A percentile compares a stretch with the other conserved stretches of the same genome.
Conservation (phyloP, 495 filamentous ascomycete genomes). For the Oleoguttula mirabilis region DNA sequence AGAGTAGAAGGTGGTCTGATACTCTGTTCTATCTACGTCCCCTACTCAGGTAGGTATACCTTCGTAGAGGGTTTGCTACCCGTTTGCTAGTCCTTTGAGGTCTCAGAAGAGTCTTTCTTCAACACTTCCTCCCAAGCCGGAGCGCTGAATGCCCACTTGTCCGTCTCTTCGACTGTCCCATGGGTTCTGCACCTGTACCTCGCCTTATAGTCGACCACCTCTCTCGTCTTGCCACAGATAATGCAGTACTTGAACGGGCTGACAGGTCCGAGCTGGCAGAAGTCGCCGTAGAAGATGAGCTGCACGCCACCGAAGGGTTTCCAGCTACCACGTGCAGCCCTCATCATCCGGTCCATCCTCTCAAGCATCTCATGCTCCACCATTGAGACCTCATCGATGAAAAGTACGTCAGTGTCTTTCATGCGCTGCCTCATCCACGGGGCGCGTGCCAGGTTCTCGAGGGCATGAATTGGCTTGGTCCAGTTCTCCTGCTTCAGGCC, state of each 20-base stretch:
- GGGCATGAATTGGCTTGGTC: constrained; percentile 21
- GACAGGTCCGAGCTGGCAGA: constrained; percentile 35
- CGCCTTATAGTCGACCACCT: not conserved
- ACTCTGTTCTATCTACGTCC: too few species aligned
- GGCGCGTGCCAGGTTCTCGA: constrained; percentile 33
- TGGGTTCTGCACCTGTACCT: not conserved
- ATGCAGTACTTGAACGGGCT: constrained; percentile 32
- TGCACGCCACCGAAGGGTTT: constrained; percentile 35
- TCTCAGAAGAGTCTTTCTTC: too few species aligned
- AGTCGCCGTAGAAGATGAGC: constrained; percentile 34
- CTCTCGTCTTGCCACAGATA: constrained; percentile 22
- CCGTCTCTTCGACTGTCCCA: constrained; percentile 9
- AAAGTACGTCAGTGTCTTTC: constrained; percentile 30
- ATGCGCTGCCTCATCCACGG: constrained; percentile 36
- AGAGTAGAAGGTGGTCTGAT: too few species aligned
- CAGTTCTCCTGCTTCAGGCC: constrained; percentile 37
- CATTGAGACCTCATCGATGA: constrained; percentile 42
- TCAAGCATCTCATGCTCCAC: constrained; percentile 46
- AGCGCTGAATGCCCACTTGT: constrained; percentile 27
- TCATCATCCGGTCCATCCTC: constrained; percentile 40
- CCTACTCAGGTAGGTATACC: too few species aligned
- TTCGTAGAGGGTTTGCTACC: too few species aligned
- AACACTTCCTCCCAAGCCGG: constrained; percentile 28
- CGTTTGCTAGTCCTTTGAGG: too few species aligned
- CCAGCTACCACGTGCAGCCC: constrained; percentile 26